Conservation (phyloP, 176 grass and related monocot species). For the Rhynchospora breviuscula region DNA sequence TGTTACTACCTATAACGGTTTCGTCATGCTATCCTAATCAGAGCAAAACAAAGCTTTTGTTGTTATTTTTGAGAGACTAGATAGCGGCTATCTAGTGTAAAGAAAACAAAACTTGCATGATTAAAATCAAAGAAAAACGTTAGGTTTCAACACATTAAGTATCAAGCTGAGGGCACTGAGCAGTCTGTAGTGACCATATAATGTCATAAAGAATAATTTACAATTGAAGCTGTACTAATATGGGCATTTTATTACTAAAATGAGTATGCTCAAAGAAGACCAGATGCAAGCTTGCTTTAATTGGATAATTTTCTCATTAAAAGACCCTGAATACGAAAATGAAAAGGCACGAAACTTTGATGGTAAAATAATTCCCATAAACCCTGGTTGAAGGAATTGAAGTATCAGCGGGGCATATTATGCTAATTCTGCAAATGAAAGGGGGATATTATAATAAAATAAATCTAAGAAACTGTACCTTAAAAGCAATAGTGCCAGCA, state of each 20-base stretch:
- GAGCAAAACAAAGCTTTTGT: no score
- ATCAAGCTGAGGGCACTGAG: not conserved
- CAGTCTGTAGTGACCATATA: not conserved
- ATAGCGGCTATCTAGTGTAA: no score
- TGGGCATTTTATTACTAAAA: not conserved
- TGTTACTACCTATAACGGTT: no score
- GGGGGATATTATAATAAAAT: not conserved
- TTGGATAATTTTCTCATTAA: not conserved
- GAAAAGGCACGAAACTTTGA: not conserved
- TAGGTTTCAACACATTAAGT: not conserved
- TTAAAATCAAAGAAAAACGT: not conserved
- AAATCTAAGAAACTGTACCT: slow-evolving; percentile 40
- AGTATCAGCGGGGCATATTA: not conserved
- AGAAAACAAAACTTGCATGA: no score
- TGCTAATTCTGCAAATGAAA: not conserved
- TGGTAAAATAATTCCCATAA: not conserved
- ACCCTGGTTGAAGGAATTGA: not conserved
- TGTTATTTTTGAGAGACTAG: no score
- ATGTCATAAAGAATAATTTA: not conserved
- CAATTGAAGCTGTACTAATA: not conserved
- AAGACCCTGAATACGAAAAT: not conserved
- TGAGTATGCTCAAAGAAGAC: not conserved
- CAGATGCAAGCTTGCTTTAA: not conserved
- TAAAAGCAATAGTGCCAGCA: slow-evolving; percentile 84
- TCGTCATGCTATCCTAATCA: no score